Evolutionary conservation across 1,139 yeast genomes (phyloP).

Genomic region (Hyphopichia wangnamkhiaoensis): DNA sequence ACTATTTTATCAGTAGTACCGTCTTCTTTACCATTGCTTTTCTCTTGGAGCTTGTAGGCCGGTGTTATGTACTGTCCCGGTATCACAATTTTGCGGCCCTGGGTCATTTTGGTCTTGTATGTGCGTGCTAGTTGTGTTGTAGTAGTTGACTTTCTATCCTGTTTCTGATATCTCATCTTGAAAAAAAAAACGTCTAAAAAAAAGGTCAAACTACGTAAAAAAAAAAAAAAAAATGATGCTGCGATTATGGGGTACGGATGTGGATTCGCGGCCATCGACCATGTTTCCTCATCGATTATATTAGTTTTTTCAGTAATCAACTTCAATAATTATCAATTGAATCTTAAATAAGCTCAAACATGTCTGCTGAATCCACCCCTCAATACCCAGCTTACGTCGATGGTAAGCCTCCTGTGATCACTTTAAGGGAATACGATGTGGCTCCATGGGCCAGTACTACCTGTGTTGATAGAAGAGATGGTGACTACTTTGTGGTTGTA

Average conservation of each 20-base stretch:
- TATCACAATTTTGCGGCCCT: slow-evolving; percentile 39
- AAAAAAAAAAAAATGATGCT: slow-evolving; percentile 1
- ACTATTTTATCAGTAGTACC: slow-evolving; percentile 14
- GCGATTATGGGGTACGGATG: too few species aligned
- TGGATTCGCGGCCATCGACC: too few species aligned
- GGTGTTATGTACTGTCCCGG: slow-evolving; percentile 73
- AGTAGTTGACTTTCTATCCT: background rate
- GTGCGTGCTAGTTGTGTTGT: background rate
- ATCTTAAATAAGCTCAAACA: background rate
- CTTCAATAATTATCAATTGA: background rate
- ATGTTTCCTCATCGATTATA: background rate
- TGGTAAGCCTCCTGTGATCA: slow-evolving; percentile 49
- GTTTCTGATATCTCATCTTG: slow-evolving; percentile 3
- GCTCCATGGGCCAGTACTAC: slow-evolving; percentile 56
- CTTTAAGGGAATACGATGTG: slow-evolving; percentile 48
- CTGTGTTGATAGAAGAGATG: slow-evolving; percentile 44
- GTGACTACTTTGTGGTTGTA: slow-evolving; percentile 44
- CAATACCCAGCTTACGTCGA: slow-evolving; percentile 45
- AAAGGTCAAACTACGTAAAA: background rate
- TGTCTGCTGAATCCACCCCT: slow-evolving; percentile 4
- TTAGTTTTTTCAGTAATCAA: background rate
- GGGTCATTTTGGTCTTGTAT: background rate
- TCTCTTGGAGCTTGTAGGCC: slow-evolving; percentile 28
- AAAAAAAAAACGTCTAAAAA: background rate
- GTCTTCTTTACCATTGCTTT: background rate